Base-by-base conservation (phyloP, 2,329 filamentous ascomycete species). In the Cercospora sojina region DNA sequence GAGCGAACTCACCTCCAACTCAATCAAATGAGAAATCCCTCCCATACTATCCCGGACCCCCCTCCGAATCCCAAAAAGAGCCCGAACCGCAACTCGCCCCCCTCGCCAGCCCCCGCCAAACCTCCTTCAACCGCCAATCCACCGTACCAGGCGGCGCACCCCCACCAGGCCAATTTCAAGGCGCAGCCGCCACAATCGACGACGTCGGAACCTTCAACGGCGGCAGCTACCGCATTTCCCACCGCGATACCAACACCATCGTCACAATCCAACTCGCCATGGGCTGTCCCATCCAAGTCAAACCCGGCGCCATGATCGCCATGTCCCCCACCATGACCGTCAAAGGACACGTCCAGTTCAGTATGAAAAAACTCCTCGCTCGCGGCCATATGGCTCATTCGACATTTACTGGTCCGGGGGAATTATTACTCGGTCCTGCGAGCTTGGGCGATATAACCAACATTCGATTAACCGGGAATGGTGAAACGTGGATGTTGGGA, bases 181-280 rank as follows among this genome's bases (percentile, higher is more conserved):
- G 91, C 31, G 87, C 86, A 0, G 79, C 80, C 32, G 82, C 89
- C 0, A 83, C 87, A 31, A 31, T 74, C 10, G 95, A 98, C 78
- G 93, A 97, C 72, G 87, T 96, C 1, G 95, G 95, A n/a, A 95
- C 91, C 0, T 99, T 98, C 83, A 98, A 98, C 77, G 95, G 95
- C 16, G 95, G 95, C 12, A 94, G 91, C 75, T 99, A 94, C 77
- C 86, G 95, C 51, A 93, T 98, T 76, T 95, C 91, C 74, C 95
- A 99, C 76, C 86, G 95, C 23, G 93, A 97, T 78, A 90, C 88
- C 66, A 99, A 98, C 78, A 93, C 91, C 0, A 90, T 97, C 71
- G 79, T 97, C 68, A 98, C 93, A 0, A 80, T 97, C 23, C 94
- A 97, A 78, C 81, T 98, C 55, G 94, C 94, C 12, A 90, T 95